Conservation (phyloP, 2,329 filamentous ascomycete species). For the Fusarium camptoceras region DNA sequence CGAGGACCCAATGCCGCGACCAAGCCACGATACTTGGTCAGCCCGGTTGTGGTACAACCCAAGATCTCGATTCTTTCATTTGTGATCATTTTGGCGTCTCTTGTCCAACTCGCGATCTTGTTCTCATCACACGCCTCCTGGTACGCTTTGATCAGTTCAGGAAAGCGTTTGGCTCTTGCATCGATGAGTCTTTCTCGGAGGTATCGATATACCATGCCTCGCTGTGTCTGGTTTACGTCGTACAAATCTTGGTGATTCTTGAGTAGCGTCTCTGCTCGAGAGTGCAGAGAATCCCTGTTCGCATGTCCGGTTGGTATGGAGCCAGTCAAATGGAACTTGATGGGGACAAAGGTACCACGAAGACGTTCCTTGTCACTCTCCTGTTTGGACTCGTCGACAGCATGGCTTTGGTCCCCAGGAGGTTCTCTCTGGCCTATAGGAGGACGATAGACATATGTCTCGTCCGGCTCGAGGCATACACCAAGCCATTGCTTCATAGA, state of each 20-base stretch:
- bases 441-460: slow-evolving; percentile 40
- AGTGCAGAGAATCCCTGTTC: slow-evolving; percentile 16
- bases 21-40: slow-evolving; percentile 82
- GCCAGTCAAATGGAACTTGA: slow-evolving; percentile 38
- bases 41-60: slow-evolving; percentile 79
- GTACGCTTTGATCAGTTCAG: slow-evolving; percentile 62
- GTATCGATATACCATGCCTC: slow-evolving; percentile 74
- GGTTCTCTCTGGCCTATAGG: slow-evolving; percentile 30
- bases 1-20: slow-evolving; percentile 74
- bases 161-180: slow-evolving; percentile 60
- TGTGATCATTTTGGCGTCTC: slow-evolving; percentile 61
- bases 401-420: not conserved
- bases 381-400: slow-evolving; percentile 1
- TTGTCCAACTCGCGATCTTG: slow-evolving; percentile 69
- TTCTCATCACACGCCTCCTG: slow-evolving; percentile 61
- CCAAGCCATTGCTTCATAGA: slow-evolving; percentile 36
- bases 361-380: slow-evolving; percentile 62
- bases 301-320: slow-evolving; percentile 14
- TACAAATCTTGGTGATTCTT: slow-evolving; percentile 64
- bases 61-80: slow-evolving; percentile 62
- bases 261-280: slow-evolving; percentile 32
- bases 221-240: slow-evolving; percentile 64
- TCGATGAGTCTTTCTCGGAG: slow-evolving; percentile 68
- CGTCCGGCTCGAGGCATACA: slow-evolving; percentile 30
- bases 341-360: slow-evolving; percentile 58